Conservation (phyloP, 257 asterid species). For the Rauvolfia tetraphylla region DNA sequence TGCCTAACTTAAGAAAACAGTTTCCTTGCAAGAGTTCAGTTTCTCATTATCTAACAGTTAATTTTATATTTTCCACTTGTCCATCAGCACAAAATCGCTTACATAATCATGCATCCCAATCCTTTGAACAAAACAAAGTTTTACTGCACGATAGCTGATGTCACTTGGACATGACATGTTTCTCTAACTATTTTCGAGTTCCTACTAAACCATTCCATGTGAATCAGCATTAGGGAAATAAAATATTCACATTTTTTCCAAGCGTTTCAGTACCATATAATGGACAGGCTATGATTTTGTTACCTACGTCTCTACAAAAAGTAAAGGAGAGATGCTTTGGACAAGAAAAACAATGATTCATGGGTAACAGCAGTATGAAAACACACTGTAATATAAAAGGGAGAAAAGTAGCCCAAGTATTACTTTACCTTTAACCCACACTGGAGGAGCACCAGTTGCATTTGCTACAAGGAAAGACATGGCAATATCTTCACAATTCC, state of each 20-base stretch:
- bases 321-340: neutral
- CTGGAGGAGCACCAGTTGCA: constrained; percentile 78
- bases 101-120: neutral
- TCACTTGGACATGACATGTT: neutral
- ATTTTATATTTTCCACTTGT: too few relatives aligned
- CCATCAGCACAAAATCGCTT: neutral
- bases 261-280: neutral
- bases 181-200: neutral
- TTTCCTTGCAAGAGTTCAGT: too few relatives aligned
- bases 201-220: neutral
- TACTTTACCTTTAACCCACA: constrained; percentile 79
- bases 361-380: neutral
- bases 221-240: neutral
- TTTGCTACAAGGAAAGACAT: constrained; percentile 89
- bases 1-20: too few relatives aligned
- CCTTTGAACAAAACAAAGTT: neutral
- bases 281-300: neutral
- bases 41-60: too few relatives aligned
- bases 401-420: constrained; percentile 1
- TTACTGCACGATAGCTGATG: neutral
- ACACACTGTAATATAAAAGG: neutral
- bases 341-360: neutral
- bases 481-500: constrained; percentile 93
- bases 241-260: neutral
- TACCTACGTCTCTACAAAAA: neutral